Conservation (phyloP, 2,329 filamentous ascomycete species). For the Fusarium irregulare region DNA sequence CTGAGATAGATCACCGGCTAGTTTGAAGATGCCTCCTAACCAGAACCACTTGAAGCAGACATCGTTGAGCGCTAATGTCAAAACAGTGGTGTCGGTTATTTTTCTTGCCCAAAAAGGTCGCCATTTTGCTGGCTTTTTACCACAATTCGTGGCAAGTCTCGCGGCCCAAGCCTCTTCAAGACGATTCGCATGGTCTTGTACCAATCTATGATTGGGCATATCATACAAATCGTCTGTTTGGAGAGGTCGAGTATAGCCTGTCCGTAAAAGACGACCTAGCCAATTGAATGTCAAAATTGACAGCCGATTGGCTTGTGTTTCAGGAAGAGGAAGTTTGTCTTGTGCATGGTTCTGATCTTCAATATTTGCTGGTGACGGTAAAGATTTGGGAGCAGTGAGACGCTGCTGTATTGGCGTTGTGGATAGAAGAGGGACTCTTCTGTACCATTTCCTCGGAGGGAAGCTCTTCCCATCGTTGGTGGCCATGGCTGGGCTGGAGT, state of each 20-base stretch:
- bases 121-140: not conserved
- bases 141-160: not conserved
- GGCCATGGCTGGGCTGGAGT: constrained; percentile 31
- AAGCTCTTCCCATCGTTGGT: constrained; percentile 42
- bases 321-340: constrained; percentile 10
- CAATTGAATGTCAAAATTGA: constrained; percentile 26
- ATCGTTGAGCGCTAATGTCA: constrained; percentile 47
- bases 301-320: constrained; percentile 19
- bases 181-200: constrained; percentile 21
- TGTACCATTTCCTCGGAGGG: constrained; percentile 48
- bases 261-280: constrained; percentile 15
- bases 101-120: constrained; percentile 45
- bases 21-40: constrained; percentile 45
- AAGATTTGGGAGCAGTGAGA: constrained; percentile 4
- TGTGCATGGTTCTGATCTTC: constrained; percentile 1
- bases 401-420: constrained; percentile 19
- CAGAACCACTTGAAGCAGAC: constrained; percentile 49
- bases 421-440: constrained; percentile 47
- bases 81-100: constrained; percentile 41
- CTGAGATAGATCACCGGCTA: constrained; percentile 41
- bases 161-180: constrained; percentile 26
- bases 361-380: constrained; percentile 7
- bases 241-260: constrained; percentile 27
- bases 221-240: constrained; percentile 27
- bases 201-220: constrained; percentile 20